These are phyloP conservation scores for Beauveria caledonica DNA, from an alignment of 2,329 filamentous ascomycete species.

Conservation along the genomic window DNA sequence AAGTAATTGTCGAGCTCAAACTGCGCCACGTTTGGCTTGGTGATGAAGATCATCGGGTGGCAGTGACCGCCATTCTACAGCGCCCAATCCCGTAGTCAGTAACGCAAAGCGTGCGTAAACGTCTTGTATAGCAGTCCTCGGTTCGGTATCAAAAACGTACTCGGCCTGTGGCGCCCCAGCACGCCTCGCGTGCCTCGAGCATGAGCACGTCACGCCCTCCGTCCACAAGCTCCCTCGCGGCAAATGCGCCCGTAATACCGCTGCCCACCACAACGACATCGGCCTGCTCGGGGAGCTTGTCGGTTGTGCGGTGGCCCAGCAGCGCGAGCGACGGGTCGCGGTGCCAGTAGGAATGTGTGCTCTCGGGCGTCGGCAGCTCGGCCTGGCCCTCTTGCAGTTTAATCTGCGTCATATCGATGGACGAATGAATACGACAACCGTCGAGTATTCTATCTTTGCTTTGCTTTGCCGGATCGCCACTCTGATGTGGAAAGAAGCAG, in stretches of 20 bases:
- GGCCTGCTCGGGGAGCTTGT: constrained; percentile 49
- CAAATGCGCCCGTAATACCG: constrained; percentile 69
- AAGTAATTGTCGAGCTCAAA: constrained; percentile 67
- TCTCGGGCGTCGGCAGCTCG: constrained; percentile 51
- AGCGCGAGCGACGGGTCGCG: constrained; percentile 56
- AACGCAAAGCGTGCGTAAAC: no score
- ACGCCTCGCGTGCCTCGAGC: constrained; percentile 71
- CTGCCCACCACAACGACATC: constrained; percentile 68
- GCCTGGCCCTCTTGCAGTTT: constrained; percentile 30
- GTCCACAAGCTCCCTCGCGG: constrained; percentile 53
- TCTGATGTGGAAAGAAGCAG: not conserved
- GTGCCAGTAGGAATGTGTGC: constrained; percentile 67
- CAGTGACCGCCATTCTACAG: constrained; percentile 62
- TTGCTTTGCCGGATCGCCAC: not conserved
- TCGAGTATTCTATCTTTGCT: not conserved
- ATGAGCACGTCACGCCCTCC: constrained; percentile 53
- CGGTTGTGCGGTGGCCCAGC: constrained; percentile 59
- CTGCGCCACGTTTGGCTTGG: constrained; percentile 50
- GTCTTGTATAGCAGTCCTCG: no score
- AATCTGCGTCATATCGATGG: constrained; percentile 23
- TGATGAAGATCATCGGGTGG: constrained; percentile 60
- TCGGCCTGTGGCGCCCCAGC: constrained; percentile 76
- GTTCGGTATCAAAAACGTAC: constrained; percentile 36
- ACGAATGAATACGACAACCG: no score
- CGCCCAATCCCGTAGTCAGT: no score